Conservation (phyloP, 306 rosid genomes). For the Fragaria iinumae region DNA sequence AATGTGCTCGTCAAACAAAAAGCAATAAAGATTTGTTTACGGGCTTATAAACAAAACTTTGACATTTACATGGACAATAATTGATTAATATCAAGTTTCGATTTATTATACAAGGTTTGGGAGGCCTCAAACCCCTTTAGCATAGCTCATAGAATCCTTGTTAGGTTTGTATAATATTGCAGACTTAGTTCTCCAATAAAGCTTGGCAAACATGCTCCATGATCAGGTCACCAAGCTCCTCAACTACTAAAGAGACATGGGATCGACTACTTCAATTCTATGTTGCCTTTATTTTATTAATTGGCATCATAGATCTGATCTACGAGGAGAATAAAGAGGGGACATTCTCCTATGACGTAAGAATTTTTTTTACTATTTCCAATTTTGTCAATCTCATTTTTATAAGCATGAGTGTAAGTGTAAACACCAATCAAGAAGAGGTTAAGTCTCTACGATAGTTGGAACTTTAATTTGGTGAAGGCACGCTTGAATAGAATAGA, state of each 20-base stretch:
- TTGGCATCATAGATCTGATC: neutral
- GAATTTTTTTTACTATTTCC: neutral
- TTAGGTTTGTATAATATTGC: neutral
- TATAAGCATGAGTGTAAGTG: neutral
- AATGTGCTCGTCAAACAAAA: too few species aligned
- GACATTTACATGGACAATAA: neutral
- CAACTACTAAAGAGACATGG: conserved; percentile 6
- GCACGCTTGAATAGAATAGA: neutral
- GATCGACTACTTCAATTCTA: neutral
- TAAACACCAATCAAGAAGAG: neutral
- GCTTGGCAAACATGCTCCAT: conserved; percentile 23
- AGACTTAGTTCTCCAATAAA: conserved; percentile 2
- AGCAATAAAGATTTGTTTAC: neutral
- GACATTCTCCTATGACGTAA: conserved; percentile 8
- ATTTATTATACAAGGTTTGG: neutral
- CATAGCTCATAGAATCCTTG: neutral
- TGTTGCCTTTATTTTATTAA: neutral
- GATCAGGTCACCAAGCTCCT: neutral
- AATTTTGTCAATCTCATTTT: neutral
- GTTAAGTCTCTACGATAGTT: neutral
- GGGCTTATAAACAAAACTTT: neutral
- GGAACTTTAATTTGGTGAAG: neutral
- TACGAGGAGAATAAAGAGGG: neutral
- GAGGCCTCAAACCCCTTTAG: neutral
- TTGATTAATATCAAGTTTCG: neutral